Conservation (phyloP, 1,284 basidiomycete genomes). For the Heterobasidion parviporum region DNA sequence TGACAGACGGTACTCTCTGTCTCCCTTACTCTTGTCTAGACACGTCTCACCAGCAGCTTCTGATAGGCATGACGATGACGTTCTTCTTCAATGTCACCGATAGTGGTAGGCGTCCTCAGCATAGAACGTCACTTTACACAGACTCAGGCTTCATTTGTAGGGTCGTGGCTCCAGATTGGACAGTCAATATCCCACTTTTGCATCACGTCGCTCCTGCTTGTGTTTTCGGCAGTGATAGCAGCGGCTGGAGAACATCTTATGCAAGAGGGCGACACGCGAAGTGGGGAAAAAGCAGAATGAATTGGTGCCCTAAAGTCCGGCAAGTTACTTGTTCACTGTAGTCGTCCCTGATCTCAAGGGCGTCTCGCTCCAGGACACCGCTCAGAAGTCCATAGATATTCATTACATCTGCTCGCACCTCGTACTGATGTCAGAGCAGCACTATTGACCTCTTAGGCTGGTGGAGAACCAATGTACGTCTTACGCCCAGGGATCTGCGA, state of each 20-base stretch:
- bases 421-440: too few species aligned
- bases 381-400: too few species aligned
- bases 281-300: not conserved
- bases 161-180: conserved; percentile 87
- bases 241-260: conserved; percentile 63
- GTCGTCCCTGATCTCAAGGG: too few species aligned
- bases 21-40: not conserved
- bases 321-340: too few species aligned
- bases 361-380: too few species aligned
- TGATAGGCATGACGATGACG: conserved; percentile 64
- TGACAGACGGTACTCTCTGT: conserved; percentile 57
- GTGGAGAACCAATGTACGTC: too few species aligned
- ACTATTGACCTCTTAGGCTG: too few species aligned
- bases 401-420: too few species aligned
- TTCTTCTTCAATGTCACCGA: conserved; percentile 85
- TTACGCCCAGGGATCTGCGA: too few species aligned
- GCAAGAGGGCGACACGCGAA: conserved; percentile 17
- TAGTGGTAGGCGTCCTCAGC: conserved; percentile 38
- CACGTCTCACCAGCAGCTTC: conserved; percentile 7
- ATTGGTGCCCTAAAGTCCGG: not conserved
- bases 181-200: conserved; percentile 86
- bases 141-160: conserved; percentile 20
- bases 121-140: not conserved
- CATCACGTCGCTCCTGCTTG: conserved; percentile 71
- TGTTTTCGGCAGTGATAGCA: conserved; percentile 75